These are phyloP conservation scores for Lachnellula subtilissima DNA, from an alignment of 2,329 filamentous ascomycete genomes.

Conservation along the genomic window DNA sequence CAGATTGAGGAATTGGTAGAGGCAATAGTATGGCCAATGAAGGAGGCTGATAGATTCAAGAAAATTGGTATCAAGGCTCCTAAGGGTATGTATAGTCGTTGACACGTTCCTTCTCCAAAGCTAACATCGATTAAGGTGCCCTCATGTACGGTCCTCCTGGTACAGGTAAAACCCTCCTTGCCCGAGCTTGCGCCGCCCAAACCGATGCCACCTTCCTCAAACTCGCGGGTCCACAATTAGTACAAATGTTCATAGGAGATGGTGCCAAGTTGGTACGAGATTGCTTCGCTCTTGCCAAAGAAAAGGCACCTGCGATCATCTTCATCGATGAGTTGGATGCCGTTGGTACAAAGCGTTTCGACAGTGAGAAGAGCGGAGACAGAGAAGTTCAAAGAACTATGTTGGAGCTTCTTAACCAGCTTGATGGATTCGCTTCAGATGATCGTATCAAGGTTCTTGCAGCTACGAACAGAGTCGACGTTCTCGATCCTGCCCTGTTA, in stretches of 20 bases:
- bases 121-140: slow-evolving; percentile 59
- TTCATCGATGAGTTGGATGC: slow-evolving; percentile 99
- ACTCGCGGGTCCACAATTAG: slow-evolving; percentile 91
- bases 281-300: slow-evolving; percentile 95
- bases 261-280: slow-evolving; percentile 96
- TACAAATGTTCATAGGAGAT: slow-evolving; percentile 99
- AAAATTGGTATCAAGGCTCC: slow-evolving; percentile 99
- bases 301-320: slow-evolving; percentile 98
- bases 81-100: slow-evolving; percentile 64
- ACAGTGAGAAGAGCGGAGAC: slow-evolving; percentile 96
- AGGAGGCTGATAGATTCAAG: slow-evolving; percentile 98
- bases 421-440: slow-evolving; percentile 95
- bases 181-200: slow-evolving; percentile 93
- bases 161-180: slow-evolving; percentile 86
- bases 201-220: slow-evolving; percentile 99
- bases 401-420: slow-evolving; percentile 96
- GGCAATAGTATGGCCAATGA: slow-evolving; percentile 99
- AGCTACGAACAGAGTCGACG: slow-evolving; percentile 90
- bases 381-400: slow-evolving; percentile 97
- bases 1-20: slow-evolving; percentile 99
- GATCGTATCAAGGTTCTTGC: slow-evolving; percentile 95
- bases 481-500: slow-evolving; percentile 84
- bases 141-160: slow-evolving; percentile 96
- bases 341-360: slow-evolving; percentile 98
- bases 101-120: not conserved